These are phyloP conservation scores for Diaporthe sp. DNA, from an alignment of 2,329 filamentous ascomycete genomes.

Conservation along the genomic window DNA sequence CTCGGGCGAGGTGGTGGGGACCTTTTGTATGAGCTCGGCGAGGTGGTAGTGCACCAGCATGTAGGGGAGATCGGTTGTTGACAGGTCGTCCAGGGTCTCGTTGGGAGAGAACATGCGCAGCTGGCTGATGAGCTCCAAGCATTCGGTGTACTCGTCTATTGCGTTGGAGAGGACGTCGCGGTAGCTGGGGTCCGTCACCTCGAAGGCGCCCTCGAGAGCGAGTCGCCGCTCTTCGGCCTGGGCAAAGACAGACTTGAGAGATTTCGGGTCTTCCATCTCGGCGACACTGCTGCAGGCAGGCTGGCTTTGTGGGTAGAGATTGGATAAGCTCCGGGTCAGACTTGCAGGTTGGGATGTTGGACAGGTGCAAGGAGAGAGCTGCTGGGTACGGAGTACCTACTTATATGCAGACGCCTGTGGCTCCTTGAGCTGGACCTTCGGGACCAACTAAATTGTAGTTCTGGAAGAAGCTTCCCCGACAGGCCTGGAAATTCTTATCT, in stretches of 20 bases:
- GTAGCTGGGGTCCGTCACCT: conserved; percentile 73
- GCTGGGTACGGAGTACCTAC: conserved; percentile 11
- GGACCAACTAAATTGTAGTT: not conserved
- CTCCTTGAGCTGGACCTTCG: not conserved
- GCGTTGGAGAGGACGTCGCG: conserved; percentile 74
- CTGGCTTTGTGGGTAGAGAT: not conserved
- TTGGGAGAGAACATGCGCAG: conserved; percentile 91
- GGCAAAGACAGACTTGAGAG: conserved; percentile 61
- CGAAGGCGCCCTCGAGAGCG: conserved; percentile 71
- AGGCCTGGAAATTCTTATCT: conserved; percentile 13
- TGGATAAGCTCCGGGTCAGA: conserved; percentile 10
- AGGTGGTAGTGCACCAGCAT: conserved; percentile 81
- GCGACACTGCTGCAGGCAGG: conserved; percentile 10
- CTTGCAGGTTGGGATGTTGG: conserved; percentile 24
- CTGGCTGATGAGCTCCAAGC: conserved; percentile 73
- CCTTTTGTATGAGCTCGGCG: conserved; percentile 81
- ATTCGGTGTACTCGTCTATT: conserved; percentile 78
- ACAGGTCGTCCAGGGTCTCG: conserved; percentile 86
- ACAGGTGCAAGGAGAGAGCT: conserved; percentile 15
- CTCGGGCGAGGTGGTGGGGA: conserved; percentile 60
- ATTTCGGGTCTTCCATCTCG: conserved; percentile 56
- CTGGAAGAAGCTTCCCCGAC: conserved; percentile 20
- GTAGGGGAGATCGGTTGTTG: conserved; percentile 87
- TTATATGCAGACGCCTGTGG: not conserved
- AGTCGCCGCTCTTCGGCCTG: conserved; percentile 62